Conservation (phyloP, 441 rosid species). For the Erodium texanum region DNA sequence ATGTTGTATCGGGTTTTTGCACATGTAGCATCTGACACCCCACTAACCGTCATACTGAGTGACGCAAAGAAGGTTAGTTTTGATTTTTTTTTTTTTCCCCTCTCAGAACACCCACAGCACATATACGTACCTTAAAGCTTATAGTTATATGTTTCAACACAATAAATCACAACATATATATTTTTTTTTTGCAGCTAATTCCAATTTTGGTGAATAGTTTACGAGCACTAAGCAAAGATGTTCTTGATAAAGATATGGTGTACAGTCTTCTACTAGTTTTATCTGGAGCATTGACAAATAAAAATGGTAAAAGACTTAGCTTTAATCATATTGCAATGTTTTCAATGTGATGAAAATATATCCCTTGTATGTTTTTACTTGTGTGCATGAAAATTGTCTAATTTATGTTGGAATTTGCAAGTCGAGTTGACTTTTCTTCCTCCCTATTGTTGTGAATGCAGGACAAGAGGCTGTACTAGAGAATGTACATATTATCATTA, state of each 20-base stretch:
- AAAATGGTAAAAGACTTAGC: slow-evolving; percentile 36
- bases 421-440: too few species aligned
- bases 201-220: slow-evolving; percentile 60
- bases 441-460: too few species aligned
- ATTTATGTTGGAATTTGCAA: too few species aligned
- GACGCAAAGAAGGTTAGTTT: slow-evolving; percentile 6
- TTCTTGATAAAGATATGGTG: slow-evolving; percentile 43
- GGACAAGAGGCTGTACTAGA: too few species aligned
- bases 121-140: neutral
- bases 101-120: neutral
- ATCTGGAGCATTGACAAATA: slow-evolving; percentile 67
- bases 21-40: too few species aligned
- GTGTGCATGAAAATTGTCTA: too few species aligned
- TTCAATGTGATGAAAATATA: too few species aligned
- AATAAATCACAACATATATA: neutral
- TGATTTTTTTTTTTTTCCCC: neutral
- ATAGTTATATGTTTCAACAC: neutral
- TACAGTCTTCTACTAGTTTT: slow-evolving; percentile 63
- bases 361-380: too few species aligned
- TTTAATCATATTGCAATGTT: neutral
- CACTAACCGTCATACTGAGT: slow-evolving; percentile 39
- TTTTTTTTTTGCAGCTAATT: slow-evolving; percentile 21
- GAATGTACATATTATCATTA: too few species aligned
- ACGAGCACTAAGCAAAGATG: slow-evolving; percentile 38
- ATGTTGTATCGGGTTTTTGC: slow-evolving; percentile 55